Conservation (phyloP, 148 eudicot genomes). For the Beta vulgaris region DNA sequence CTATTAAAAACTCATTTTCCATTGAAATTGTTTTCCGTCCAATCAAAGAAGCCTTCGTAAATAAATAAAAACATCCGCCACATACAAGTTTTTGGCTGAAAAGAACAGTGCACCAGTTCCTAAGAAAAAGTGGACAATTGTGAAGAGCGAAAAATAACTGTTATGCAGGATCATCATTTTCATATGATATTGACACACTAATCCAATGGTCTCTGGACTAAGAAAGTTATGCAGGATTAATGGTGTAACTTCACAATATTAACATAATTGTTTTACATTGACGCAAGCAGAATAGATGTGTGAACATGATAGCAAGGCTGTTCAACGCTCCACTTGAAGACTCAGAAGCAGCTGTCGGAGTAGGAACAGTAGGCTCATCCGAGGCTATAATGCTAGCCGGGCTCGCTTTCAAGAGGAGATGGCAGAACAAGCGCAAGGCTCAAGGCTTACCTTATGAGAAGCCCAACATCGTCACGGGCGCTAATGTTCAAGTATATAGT, state of each 20-base stretch:
- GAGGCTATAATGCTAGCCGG: slow-evolving; percentile 31
- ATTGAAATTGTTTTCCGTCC: no score
- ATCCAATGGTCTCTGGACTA: not conserved
- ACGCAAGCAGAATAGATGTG: slow-evolving; percentile 31
- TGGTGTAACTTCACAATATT: not conserved
- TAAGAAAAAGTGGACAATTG: no score
- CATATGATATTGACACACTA: not conserved
- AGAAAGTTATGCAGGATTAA: not conserved
- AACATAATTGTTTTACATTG: not conserved
- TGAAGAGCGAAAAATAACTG: no score
- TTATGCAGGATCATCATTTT: no score
- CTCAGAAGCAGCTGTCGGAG: slow-evolving; percentile 24
- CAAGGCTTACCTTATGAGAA: slow-evolving; percentile 21
- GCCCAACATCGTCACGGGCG: slow-evolving; percentile 28
- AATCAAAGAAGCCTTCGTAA: no score
- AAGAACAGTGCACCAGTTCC: no score
- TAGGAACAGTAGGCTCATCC: slow-evolving; percentile 39
- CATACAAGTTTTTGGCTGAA: no score
- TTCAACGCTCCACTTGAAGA: slow-evolving; percentile 31
- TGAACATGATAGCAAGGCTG: slow-evolving; percentile 37
- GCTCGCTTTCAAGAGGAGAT: slow-evolving; percentile 18
- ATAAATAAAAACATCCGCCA: no score
- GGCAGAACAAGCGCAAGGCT: slow-evolving; percentile 24
- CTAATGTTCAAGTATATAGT: slow-evolving; percentile 22
- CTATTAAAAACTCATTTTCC: no score